phyloP scores from a whole-genome alignment of 2,329 filamentous ascomycete genomes.

The Calonectria hongkongensis region DNA sequence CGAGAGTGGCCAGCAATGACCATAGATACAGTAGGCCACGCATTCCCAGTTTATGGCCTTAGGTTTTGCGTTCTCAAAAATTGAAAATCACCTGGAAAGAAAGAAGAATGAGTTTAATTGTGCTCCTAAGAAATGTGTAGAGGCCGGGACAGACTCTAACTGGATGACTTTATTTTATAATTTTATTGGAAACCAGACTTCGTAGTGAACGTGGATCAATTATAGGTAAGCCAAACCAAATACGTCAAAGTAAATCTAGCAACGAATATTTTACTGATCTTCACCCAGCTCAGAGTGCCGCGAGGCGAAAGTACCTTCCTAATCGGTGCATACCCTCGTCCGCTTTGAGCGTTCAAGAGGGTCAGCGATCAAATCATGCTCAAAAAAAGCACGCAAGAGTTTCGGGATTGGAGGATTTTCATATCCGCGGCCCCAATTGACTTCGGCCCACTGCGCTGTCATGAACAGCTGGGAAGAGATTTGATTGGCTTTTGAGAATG shows the following conservation, averaged over 20 bases:
- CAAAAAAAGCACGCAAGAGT: conserved; percentile 2
- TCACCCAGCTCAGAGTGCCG: background rate
- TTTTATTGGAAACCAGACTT: background rate
- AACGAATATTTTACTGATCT: background rate
- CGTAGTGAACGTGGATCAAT: background rate
- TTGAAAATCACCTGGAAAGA: background rate
- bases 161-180: background rate
- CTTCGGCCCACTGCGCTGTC: conserved; percentile 1
- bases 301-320: background rate
- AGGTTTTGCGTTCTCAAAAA: background rate
- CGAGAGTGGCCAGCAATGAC: background rate
- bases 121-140: background rate
- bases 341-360: too few species aligned
- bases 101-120: too few species aligned
- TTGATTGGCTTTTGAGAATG: background rate
- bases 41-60: background rate
- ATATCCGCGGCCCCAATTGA: background rate
- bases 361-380: background rate
- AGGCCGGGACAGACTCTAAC: background rate
- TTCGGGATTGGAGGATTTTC: conserved; percentile 15
- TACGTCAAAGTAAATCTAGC: background rate
- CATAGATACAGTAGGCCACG: background rate
- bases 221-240: background rate
- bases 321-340: background rate
- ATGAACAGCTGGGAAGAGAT: background rate